These are phyloP conservation scores for Penicillium flavigenum DNA, from an alignment of 495 filamentous ascomycete species.

Conservation along the genomic window DNA sequence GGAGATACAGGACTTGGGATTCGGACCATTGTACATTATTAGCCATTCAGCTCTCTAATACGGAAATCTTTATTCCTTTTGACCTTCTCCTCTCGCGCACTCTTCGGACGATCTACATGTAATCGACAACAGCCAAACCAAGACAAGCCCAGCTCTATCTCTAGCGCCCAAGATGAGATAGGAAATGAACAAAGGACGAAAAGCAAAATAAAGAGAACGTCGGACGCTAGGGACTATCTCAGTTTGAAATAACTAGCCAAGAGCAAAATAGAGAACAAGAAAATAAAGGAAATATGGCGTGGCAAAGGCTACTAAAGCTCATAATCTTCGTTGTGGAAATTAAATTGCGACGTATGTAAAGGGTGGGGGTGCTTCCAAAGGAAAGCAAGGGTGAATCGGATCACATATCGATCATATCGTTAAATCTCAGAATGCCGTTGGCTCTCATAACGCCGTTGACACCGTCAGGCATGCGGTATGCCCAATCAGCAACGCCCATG, in stretches of 20 bases:
- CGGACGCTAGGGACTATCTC: conserved; percentile 7
- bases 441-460: conserved; percentile 84
- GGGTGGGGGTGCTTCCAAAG: background rate
- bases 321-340: conserved; percentile 26
- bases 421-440: conserved; percentile 86
- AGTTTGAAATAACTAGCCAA: conserved; percentile 3
- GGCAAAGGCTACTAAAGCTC: conserved; percentile 21
- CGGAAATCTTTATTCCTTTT: conserved; percentile 19
- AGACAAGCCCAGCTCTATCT: conserved; percentile 13
- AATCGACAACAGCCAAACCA: conserved; percentile 20
- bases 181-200: conserved; percentile 4
- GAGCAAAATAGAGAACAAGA: conserved; percentile 11
- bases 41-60: conserved; percentile 32
- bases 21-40: conserved; percentile 39
- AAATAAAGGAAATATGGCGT: background rate
- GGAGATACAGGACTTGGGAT: conserved; percentile 19
- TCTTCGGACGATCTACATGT: conserved; percentile 15
- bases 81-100: conserved; percentile 23
- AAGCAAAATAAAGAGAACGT: conserved; percentile 3
- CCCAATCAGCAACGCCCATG: conserved; percentile 42
- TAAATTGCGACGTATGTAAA: conserved; percentile 18
- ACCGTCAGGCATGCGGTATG: conserved; percentile 57
- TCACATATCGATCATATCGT: conserved; percentile 92
- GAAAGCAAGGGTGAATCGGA: background rate
- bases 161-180: conserved; percentile 19